Evolutionary conservation across 2,329 filamentous ascomycete genomes (phyloP).

Genomic region (Xylaria polymorpha): DNA sequence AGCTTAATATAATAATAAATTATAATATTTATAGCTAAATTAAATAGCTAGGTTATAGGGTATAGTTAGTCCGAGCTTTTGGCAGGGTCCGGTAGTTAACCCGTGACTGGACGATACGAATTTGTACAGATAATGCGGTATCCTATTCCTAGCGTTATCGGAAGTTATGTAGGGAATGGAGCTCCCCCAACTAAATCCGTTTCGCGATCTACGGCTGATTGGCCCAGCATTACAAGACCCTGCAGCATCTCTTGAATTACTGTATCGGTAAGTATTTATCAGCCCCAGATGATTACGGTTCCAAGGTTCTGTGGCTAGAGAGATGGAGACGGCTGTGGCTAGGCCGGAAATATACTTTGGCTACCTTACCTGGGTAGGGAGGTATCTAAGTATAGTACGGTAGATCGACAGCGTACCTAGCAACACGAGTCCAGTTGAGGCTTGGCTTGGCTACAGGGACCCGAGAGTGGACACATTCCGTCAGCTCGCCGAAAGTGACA

Average conservation of each 20-base stretch:
- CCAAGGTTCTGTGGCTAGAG: background rate
- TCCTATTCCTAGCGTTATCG: conserved; percentile 36
- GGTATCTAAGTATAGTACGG: too few relatives aligned
- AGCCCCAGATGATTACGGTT: background rate
- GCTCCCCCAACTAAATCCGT: conserved; percentile 49
- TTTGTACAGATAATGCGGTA: too few relatives aligned
- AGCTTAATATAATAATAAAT: too few relatives aligned
- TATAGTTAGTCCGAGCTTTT: too few relatives aligned
- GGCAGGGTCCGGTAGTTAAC: too few relatives aligned
- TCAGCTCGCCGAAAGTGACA: conserved; percentile 34
- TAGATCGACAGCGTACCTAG: too few relatives aligned
- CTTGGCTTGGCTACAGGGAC: conserved; percentile 12
- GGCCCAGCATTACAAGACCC: conserved; percentile 36
- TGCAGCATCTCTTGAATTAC: conserved; percentile 25
- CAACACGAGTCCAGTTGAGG: background rate
- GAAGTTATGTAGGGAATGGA: conserved; percentile 43
- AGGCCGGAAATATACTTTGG: too few relatives aligned
- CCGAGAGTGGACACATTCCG: conserved; percentile 27
- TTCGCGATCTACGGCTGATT: conserved; percentile 48
- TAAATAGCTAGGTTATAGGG: too few relatives aligned
- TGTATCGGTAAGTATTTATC: conserved; percentile 27
- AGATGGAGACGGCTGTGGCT: background rate
- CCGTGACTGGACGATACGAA: too few relatives aligned
- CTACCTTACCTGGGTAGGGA: too few relatives aligned
- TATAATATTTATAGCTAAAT: too few relatives aligned